Evolutionary conservation across 306 rosid genomes (phyloP).

Genomic region (Lathyrus sativus): DNA sequence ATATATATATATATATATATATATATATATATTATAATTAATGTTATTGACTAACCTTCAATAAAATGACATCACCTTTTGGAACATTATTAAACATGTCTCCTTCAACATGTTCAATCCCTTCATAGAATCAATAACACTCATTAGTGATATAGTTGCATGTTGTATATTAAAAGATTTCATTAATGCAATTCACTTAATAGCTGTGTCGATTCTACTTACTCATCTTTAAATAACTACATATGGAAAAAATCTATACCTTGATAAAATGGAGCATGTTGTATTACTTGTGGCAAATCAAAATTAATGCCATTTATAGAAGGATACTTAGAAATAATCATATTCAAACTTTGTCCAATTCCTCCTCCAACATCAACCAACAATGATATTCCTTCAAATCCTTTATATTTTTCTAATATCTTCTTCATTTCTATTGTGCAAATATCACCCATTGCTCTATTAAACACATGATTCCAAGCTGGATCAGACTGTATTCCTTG

Average conservation of each 20-base stretch:
- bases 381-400: slow-evolving; percentile 41
- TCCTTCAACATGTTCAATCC: slow-evolving; percentile 37
- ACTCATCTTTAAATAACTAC: too few relatives aligned
- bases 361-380: slow-evolving; percentile 46
- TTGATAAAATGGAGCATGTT: slow-evolving; percentile 32
- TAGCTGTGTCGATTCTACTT: too few relatives aligned
- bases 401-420: slow-evolving; percentile 37
- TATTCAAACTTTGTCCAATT: slow-evolving; percentile 23
- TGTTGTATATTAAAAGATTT: too few relatives aligned
- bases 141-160: neutral
- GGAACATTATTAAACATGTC: slow-evolving; percentile 36
- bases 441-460: slow-evolving; percentile 26
- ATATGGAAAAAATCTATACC: neutral
- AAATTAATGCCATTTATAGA: slow-evolving; percentile 41
- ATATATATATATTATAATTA: neutral
- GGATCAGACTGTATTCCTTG: slow-evolving; percentile 35
- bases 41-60: slow-evolving; percentile 19
- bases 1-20: too few relatives aligned
- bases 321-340: slow-evolving; percentile 40
- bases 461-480: slow-evolving; percentile 21
- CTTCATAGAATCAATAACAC: slow-evolving; percentile 12
- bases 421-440: slow-evolving; percentile 23
- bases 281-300: slow-evolving; percentile 40
- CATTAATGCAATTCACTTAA: too few relatives aligned
- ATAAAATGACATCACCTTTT: slow-evolving; percentile 34